Percentiles rank a stretch among this genome's conserved stretches.
phyloP scores from a whole-genome alignment of 2,329 filamentous ascomycete genomes.

The Arthroderma uncinatum region DNA sequence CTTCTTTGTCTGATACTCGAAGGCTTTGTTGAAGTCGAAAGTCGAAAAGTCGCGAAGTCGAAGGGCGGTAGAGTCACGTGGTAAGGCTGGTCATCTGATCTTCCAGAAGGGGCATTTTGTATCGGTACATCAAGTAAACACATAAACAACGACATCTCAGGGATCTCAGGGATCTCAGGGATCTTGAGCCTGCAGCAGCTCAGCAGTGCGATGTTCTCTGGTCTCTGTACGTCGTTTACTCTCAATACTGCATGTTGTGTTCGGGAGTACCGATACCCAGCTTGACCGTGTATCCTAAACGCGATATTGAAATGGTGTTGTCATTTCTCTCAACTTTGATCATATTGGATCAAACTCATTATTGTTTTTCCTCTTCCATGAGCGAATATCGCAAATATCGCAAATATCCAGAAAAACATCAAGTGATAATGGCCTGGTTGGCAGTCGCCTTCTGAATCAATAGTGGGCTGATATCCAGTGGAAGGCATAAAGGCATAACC shows the following conservation, averaged over 20 bases:
- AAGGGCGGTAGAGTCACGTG: no score
- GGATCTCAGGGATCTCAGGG: neutral
- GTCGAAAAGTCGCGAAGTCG: no score
- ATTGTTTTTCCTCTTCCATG: neutral
- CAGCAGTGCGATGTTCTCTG: neutral
- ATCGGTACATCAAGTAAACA: neutral
- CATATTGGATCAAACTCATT: neutral
- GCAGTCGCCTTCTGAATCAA: neutral
- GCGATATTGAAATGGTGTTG: neutral
- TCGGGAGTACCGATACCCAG: neutral
- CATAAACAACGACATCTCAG: neutral
- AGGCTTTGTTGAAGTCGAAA: no score
- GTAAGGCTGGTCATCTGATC: no score
- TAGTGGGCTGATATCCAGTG: neutral
- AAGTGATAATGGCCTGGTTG: neutral
- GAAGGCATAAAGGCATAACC: neutral
- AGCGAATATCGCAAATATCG: no score
- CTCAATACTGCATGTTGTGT: neutral
- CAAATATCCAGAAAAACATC: neutral
- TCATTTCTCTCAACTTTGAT: neutral
- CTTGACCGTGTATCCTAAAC: neutral
- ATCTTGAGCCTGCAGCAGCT: neutral
- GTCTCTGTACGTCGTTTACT: neutral
- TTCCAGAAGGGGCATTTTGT: no score
- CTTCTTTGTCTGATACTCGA: no score